phyloP scores from a whole-genome alignment of 2,329 filamentous ascomycete species.

The Macroventuria anomochaeta region DNA sequence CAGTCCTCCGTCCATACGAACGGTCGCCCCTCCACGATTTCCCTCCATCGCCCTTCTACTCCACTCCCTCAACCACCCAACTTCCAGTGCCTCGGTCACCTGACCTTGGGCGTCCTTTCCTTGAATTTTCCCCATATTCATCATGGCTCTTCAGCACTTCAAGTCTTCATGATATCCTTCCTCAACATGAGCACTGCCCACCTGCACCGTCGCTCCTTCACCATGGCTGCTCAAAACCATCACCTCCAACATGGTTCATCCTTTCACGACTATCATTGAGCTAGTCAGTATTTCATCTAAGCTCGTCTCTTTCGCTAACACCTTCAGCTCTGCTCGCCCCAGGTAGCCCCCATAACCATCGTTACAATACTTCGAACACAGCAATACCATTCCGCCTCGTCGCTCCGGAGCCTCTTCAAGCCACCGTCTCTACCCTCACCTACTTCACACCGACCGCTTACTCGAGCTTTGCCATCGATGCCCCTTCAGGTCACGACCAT shows the following conservation, averaged over 20 bases:
- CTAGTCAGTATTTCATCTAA: neutral
- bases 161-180: constrained; percentile 2
- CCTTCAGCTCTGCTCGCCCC: neutral
- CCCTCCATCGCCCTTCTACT: neutral
- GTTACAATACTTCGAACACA: neutral
- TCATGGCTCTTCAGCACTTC: constrained; percentile 2
- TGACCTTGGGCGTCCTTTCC: neutral
- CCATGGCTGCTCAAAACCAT: constrained; percentile 3
- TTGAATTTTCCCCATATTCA: neutral
- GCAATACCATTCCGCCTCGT: too few species aligned
- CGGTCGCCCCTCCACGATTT: neutral
- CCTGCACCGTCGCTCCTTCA: neutral
- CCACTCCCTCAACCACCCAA: neutral
- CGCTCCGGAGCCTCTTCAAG: too few species aligned
- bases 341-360: neutral
- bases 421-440: too few species aligned
- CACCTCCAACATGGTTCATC: neutral
- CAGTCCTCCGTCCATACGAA: neutral
- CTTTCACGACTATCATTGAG: neutral
- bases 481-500: neutral
- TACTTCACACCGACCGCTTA: too few species aligned
- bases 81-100: neutral
- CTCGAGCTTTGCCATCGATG: neutral
- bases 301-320: neutral
- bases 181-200: neutral